These are phyloP conservation scores for Aspergillus aculeatinus DNA, from an alignment of 2,329 filamentous ascomycete species.

Conservation along the genomic window DNA sequence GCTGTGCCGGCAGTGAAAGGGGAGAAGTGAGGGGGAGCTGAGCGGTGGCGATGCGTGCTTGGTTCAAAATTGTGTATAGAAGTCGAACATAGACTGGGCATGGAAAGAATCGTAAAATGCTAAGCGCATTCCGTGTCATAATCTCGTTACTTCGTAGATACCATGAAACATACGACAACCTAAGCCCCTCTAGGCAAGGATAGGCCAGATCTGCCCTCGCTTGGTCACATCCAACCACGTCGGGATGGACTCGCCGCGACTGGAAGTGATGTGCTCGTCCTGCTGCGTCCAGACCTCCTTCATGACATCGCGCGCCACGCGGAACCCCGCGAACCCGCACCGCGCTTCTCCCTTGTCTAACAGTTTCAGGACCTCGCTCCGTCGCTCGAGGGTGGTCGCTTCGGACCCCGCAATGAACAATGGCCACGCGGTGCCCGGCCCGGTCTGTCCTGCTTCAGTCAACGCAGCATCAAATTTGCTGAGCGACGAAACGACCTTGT, in stretches of 20 bases:
- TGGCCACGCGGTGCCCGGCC: conserved; percentile 39
- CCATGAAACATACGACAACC: too few relatives aligned
- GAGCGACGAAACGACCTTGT: conserved; percentile 34
- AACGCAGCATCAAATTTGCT: conserved; percentile 30
- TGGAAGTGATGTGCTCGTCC: conserved; percentile 24
- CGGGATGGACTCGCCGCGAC: conserved; percentile 24
- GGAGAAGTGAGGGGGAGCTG: too few relatives aligned
- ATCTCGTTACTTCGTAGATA: background rate
- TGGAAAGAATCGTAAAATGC: too few relatives aligned
- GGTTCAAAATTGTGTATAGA: too few relatives aligned
- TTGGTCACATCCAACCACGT: conserved; percentile 31
- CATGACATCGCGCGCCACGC: conserved; percentile 29
- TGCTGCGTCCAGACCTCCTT: conserved; percentile 29
- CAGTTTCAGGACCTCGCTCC: conserved; percentile 24
- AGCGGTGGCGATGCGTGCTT: too few relatives aligned
- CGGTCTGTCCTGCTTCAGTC: conserved; percentile 11
- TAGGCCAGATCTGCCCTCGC: conserved; percentile 27
- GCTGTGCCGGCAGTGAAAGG: too few relatives aligned
- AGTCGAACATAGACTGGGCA: background rate
- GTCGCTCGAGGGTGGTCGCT: conserved; percentile 25
- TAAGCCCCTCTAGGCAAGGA: conserved; percentile 24
- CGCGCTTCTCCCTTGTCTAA: conserved; percentile 27
- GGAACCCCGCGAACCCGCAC: conserved; percentile 26
- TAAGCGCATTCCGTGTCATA: too few relatives aligned
- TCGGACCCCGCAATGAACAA: conserved; percentile 45